These are phyloP conservation scores for Thecaphora thlaspeos DNA, from an alignment of 1,284 basidiomycete genomes.

Conservation along the genomic window DNA sequence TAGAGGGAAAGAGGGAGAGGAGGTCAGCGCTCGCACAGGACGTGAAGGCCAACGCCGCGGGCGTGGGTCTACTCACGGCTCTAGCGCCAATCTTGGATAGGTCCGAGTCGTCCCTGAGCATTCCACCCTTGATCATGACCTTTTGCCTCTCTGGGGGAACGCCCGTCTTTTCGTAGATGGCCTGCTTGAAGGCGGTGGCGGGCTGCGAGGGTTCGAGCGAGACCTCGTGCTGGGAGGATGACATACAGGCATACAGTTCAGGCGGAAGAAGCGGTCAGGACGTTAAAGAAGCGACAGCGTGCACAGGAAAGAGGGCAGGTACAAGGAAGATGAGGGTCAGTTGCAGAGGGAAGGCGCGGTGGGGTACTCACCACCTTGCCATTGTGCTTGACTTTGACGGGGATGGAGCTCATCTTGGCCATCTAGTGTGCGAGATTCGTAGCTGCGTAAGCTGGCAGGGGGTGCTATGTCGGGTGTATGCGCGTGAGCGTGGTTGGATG, in stretches of 20 bases:
- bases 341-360: not conserved
- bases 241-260: too few relatives aligned
- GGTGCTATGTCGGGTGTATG: too few relatives aligned
- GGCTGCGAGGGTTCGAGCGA: slow-evolving; percentile 69
- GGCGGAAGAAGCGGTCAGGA: too few relatives aligned
- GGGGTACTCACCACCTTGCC: slow-evolving; percentile 64
- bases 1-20: not conserved
- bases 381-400: slow-evolving; percentile 84
- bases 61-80: slow-evolving; percentile 65
- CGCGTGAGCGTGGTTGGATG: too few relatives aligned
- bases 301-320: too few relatives aligned
- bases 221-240: slow-evolving; percentile 43
- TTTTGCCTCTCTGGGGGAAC: slow-evolving; percentile 89
- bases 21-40: too few relatives aligned
- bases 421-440: slow-evolving; percentile 25
- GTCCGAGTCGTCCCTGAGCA: slow-evolving; percentile 78
- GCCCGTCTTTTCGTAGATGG: slow-evolving; percentile 76
- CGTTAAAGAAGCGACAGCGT: too few relatives aligned
- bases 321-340: not conserved
- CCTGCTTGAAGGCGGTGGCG: slow-evolving; percentile 75
- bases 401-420: slow-evolving; percentile 56
- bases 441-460: too few relatives aligned
- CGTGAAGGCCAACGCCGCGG: too few relatives aligned
- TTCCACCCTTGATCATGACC: slow-evolving; percentile 92
- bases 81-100: slow-evolving; percentile 80